A percentile compares a stretch with the other conserved stretches of the same genome.
Evolutionary conservation across 148 eudicot genomes (phyloP).

Genomic region (Linanthus parryae): DNA sequence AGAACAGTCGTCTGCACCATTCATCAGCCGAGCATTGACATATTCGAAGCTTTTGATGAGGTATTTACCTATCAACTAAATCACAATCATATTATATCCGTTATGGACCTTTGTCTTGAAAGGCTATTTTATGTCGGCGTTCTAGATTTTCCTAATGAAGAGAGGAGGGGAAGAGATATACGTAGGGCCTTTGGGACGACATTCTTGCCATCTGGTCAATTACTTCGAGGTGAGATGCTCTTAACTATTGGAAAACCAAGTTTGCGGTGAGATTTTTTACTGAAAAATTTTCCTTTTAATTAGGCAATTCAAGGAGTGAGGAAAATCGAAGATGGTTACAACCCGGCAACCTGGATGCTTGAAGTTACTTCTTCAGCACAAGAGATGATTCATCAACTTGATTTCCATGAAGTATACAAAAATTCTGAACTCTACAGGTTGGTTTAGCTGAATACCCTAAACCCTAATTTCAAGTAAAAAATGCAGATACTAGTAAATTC

Average conservation of each 20-base stretch:
- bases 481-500: too few relatives aligned
- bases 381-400: constrained; percentile 4
- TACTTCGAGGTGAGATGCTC: constrained; percentile 4
- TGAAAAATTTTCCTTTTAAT: not conserved
- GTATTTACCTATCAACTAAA: not conserved
- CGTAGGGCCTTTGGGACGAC: constrained; percentile 5
- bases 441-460: not conserved
- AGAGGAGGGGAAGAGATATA: constrained; percentile 8
- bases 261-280: not conserved
- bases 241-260: not conserved
- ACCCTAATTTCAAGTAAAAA: too few relatives aligned
- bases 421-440: constrained; percentile 7
- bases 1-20: constrained; percentile 9
- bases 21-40: constrained; percentile 3
- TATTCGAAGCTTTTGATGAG: constrained; percentile 11
- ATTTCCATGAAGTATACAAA: constrained; percentile 3
- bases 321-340: constrained; percentile 4
- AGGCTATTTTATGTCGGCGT: not conserved
- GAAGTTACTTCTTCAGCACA: not conserved
- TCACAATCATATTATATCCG: not conserved
- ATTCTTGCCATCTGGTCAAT: constrained; percentile 5
- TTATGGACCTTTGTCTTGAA: not conserved
- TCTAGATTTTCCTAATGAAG: constrained; percentile 7
- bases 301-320: constrained; percentile 9
- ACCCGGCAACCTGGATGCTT: constrained; percentile 8